phyloP scores from a whole-genome alignment of 768 basidiomycete species.

The Tricholoma furcatifolium region DNA sequence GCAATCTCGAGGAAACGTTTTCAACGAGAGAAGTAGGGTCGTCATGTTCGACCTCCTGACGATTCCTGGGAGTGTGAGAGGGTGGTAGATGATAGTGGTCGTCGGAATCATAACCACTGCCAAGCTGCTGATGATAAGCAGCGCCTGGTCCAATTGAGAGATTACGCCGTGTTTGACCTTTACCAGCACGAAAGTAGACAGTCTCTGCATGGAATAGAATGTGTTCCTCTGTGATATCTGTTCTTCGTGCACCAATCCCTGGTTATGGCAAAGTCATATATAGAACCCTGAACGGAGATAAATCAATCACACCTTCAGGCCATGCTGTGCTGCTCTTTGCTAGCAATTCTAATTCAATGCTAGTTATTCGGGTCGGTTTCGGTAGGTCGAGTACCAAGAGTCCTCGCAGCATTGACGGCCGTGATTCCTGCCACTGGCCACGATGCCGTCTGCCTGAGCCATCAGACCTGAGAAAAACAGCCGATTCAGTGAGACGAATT shows the following conservation, averaged over 20 bases:
- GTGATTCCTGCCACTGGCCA: conserved; percentile 21
- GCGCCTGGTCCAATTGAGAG: conserved; percentile 49
- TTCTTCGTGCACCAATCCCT: conserved; percentile 69
- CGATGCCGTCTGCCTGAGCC: conserved; percentile 32
- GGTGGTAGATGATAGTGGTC: conserved; percentile 10
- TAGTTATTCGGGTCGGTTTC: conserved; percentile 84
- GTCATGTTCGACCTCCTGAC: conserved; percentile 5
- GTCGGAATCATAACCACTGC: conserved; percentile 33
- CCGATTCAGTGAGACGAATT: conserved; percentile 71
- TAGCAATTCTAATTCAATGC: conserved; percentile 77
- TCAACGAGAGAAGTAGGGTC: conserved; percentile 4
- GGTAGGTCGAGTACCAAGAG: conserved; percentile 52
- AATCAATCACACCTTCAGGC: conserved; percentile 70
- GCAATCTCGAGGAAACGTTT: not conserved
- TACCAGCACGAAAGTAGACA: conserved; percentile 69
- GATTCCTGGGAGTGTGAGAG: conserved; percentile 12
- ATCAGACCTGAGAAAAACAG: conserved; percentile 64
- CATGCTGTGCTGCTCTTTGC: conserved; percentile 74
- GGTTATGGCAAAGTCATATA: not conserved
- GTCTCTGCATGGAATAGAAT: conserved; percentile 68
- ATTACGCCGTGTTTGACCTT: conserved; percentile 31
- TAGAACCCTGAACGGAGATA: not conserved
- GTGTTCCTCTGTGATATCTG: conserved; percentile 80
- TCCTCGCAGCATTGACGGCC: conserved; percentile 61
- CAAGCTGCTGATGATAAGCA: conserved; percentile 22